phyloP scores from a whole-genome alignment of 345 rosid species.

The Eucalyptus cladocalyx region DNA sequence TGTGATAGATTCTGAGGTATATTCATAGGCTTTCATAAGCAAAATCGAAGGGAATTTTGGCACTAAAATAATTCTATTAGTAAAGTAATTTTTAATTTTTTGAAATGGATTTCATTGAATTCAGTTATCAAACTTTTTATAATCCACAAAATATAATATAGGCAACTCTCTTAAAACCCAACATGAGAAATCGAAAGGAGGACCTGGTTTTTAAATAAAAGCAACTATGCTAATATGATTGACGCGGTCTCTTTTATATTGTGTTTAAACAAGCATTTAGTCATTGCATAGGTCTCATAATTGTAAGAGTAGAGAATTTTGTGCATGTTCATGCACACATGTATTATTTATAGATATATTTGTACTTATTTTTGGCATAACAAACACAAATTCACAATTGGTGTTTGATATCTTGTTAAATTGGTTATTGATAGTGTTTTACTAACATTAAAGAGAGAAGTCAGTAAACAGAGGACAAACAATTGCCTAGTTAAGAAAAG shows the following conservation, averaged over 20 bases:
- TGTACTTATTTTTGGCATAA: too few species aligned
- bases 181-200: neutral
- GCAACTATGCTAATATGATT: too few species aligned
- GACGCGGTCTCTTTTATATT: accelerated
- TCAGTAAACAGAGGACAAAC: too few species aligned
- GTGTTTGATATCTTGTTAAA: too few species aligned
- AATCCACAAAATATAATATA: neutral
- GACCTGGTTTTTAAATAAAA: accelerated
- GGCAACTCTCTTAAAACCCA: neutral
- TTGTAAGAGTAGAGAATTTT: too few species aligned
- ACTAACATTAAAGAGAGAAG: too few species aligned
- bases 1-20: too few species aligned
- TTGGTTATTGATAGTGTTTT: too few species aligned
- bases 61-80: neutral
- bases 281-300: accelerated
- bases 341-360: too few species aligned
- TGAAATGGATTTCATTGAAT: neutral
- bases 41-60: neutral
- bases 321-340: neutral
- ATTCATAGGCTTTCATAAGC: neutral
- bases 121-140: neutral
- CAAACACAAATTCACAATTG: too few species aligned
- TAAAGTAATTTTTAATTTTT: neutral
- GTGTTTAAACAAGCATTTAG: accelerated
- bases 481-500: too few species aligned